Evolutionary conservation across 345 rosid genomes (phyloP).

Genomic region (Citrus maxima): DNA sequence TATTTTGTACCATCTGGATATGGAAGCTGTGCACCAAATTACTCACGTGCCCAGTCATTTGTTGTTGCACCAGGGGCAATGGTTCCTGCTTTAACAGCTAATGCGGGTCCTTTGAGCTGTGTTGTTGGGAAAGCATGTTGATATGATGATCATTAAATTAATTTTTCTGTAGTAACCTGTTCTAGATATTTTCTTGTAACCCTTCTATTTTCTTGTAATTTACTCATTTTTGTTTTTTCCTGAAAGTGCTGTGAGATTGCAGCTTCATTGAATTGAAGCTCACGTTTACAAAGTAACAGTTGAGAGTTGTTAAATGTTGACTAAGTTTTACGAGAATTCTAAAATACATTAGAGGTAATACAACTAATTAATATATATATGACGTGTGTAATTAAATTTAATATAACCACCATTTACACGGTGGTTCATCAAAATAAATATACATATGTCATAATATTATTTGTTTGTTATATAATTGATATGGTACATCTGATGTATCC

Average conservation of each 20-base stretch:
- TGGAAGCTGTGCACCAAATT: constrained; percentile 56
- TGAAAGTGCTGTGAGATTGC: not conserved
- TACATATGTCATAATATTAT: fast-evolving
- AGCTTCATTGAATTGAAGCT: not conserved
- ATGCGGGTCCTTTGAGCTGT: constrained; percentile 72
- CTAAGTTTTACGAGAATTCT: not conserved
- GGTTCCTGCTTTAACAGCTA: constrained; percentile 64
- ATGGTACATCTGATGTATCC: fast-evolving
- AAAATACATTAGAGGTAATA: no score
- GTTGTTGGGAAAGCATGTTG: constrained; percentile 34
- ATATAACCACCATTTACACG: fast-evolving
- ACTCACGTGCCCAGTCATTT: constrained; percentile 49
- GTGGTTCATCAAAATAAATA: no score
- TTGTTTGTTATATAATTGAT: fast-evolving
- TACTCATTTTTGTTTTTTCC: not conserved
- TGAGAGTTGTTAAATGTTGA: not conserved
- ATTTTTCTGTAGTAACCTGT: not conserved
- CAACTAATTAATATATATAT: no score
- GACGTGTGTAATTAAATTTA: no score
- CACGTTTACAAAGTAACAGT: not conserved
- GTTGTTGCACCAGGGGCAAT: constrained; percentile 50
- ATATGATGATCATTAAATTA: not conserved
- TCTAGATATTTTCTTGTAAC: no score
- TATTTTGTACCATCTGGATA: constrained; percentile 86
- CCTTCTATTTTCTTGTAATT: not conserved